Evolutionary conservation across 2,329 filamentous ascomycete species (phyloP).

Genomic region (Harringtonia aguacate): DNA sequence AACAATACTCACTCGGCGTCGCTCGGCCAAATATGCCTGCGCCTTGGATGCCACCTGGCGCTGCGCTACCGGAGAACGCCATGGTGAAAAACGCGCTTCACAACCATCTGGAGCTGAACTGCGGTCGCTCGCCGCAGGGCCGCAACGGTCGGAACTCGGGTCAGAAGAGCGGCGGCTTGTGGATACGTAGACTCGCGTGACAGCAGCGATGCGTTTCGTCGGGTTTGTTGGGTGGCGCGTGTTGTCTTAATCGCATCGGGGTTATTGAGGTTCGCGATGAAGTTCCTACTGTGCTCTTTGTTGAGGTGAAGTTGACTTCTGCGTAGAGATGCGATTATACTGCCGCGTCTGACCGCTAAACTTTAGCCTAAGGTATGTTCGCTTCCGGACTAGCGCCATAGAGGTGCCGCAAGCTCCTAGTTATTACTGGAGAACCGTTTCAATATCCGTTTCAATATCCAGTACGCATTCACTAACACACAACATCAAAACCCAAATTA

Average conservation of each 20-base stretch:
- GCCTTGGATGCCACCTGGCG: constrained; percentile 1
- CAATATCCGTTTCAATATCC: too few relatives aligned
- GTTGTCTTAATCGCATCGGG: not conserved
- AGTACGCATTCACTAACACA: too few relatives aligned
- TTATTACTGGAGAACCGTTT: too few relatives aligned
- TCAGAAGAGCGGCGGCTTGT: not conserved
- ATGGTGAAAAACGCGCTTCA: constrained; percentile 5
- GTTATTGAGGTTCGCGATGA: not conserved
- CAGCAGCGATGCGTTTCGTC: not conserved
- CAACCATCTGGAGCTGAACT: constrained; percentile 2
- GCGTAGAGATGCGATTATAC: constrained; percentile 3
- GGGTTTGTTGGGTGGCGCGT: not conserved
- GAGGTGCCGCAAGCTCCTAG: too few relatives aligned
- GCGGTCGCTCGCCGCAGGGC: not conserved
- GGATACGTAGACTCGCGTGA: not conserved
- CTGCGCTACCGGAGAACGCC: constrained; percentile 7
- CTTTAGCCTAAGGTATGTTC: not conserved
- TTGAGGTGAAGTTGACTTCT: not conserved
- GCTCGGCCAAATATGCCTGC: not conserved
- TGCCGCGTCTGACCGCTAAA: constrained; percentile 7
- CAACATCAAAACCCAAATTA: too few relatives aligned
- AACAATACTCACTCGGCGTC: constrained; percentile 1
- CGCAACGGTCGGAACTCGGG: not conserved
- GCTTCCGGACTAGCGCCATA: not conserved
- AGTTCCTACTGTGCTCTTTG: not conserved